Evolutionary conservation across 2,329 filamentous ascomycete species (phyloP), one percentile per base, ranked within the genome.

Genomic region (Clonostachys chloroleuca): DNA sequence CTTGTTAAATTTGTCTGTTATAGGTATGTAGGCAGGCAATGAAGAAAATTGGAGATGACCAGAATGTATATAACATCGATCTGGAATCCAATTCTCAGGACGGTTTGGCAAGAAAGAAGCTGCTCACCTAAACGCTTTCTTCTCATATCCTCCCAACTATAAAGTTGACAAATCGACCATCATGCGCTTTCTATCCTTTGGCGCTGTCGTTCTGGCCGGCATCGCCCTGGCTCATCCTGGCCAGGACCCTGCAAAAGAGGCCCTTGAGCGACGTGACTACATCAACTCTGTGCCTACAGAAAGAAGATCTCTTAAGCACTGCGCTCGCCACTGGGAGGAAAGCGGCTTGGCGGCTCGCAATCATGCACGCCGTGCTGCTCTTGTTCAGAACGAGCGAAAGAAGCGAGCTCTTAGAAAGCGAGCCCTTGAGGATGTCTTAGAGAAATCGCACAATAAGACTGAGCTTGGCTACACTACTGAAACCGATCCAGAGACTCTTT

Each of bases 311-410:
- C 63, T 80, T 10, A 59, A 56, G 45, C 72, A 77, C 53, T 80
- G 76, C 52, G 59, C 72, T 12, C 54, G 63, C 2, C 55, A 63
- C 1, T 57, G 79, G 9, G 64, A 62, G 1, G 56, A 66, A 5
- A 78, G 79, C 0, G 65, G 69, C 30, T 75, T 84, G 33, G 67
- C 68, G 3, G 84, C 83, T 51, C 65, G 75, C 14, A 60, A 77
- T 20, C 78, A 83, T 16, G 57, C 63, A 13, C 75, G 76, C 45
- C 74, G 76, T 20, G 52, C 66, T 12, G 64, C 60, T 2, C 53
- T 65, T 7, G 62, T 75, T 14, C 55, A 71, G 42, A 61, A 69
- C 40, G 65, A 74, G 16, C 68, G 74, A 16, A n/a, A 13, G 17
- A 34, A 44, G 18, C 45, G 57, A 33, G 44, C 24, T 18, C 14